Base-by-base conservation (phyloP, 805 yeast species). In the Kodamaea leandrae region DNA sequence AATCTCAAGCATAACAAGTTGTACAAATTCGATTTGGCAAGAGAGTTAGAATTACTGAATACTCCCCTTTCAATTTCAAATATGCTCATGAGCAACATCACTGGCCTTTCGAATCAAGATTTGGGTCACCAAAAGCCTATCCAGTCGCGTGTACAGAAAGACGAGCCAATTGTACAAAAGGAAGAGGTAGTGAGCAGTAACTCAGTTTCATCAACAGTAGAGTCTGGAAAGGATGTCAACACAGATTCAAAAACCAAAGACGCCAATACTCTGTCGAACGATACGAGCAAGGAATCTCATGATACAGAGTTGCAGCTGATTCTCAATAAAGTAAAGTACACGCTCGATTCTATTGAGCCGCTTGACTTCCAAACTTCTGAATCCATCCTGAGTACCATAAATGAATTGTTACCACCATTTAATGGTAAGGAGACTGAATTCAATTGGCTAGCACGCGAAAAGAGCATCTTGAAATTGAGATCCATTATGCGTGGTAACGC, bases 381-480 rank as follows among this genome's bases (percentile, higher is more conserved):
- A 15, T 45, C 47, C 3, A 39, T 69, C 12, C 35, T 47, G 24
- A 44, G 41, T 12, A 39, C 47, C 3, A 20, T 60, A 4, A 41
- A 51, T 6, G 57, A 48, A 1, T 41, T 58, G 32, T 8, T 33
- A 1, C 61, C 64, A 1, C 49, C 51, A 10, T 89, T 91, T 52
- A 75, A 71, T 6, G 84, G 83, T 4, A 71, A 83, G 53, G 99
- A 93, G 58, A 84, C 95, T 0, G 99, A 93, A 55, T 73, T 74
- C 44, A 93, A 93, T 57, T 93, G 99, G 99, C 62, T 68, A 16
- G 50, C 53, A 0, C 72, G 99, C 54, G 96, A 90, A 51, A 72
- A 74, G 39, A 66, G 67, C 37, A 74, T 88, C 2, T 52, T 74
- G 1, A 72, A 70, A 36, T 53, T 88, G 24, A 71, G 96, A 42